These are phyloP conservation scores for Claviceps sp. DNA, from an alignment of 2,329 filamentous ascomycete genomes.

Conservation along the genomic window DNA sequence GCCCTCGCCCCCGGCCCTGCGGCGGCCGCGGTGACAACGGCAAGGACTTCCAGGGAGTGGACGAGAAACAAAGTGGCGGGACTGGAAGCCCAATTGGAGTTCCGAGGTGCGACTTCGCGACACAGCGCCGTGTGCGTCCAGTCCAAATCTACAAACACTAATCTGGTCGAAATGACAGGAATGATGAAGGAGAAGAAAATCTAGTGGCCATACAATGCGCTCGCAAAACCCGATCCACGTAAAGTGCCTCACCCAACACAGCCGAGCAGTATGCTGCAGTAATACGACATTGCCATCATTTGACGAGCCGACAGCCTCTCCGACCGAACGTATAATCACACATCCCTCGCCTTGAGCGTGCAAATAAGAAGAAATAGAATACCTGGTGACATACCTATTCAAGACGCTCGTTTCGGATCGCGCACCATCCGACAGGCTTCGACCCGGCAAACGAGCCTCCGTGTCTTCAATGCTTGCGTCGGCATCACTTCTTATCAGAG, in stretches of 20 bases:
- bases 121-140: too few relatives aligned
- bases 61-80: slow-evolving; percentile 36
- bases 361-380: too few relatives aligned
- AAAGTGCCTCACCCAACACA: slow-evolving; percentile 52
- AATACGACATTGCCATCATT: slow-evolving; percentile 52
- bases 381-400: too few relatives aligned
- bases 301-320: slow-evolving; percentile 56
- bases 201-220: slow-evolving; percentile 48
- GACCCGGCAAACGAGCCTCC: slow-evolving; percentile 63
- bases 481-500: slow-evolving; percentile 71
- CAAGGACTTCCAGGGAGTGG: slow-evolving; percentile 24
- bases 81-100: slow-evolving; percentile 43
- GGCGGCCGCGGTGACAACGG: slow-evolving; percentile 17
- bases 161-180: too few relatives aligned
- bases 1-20: not conserved
- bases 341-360: not conserved
- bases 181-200: too few relatives aligned
- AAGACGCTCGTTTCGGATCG: slow-evolving; percentile 68
- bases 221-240: slow-evolving; percentile 59
- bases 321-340: slow-evolving; percentile 42
- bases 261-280: slow-evolving; percentile 33
- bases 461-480: slow-evolving; percentile 69
- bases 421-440: slow-evolving; percentile 77
- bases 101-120: slow-evolving; percentile 27
- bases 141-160: slow-evolving; percentile 9